phyloP scores from a whole-genome alignment of 176 grass and related monocot genomes.

The Cenchrus americanus region DNA sequence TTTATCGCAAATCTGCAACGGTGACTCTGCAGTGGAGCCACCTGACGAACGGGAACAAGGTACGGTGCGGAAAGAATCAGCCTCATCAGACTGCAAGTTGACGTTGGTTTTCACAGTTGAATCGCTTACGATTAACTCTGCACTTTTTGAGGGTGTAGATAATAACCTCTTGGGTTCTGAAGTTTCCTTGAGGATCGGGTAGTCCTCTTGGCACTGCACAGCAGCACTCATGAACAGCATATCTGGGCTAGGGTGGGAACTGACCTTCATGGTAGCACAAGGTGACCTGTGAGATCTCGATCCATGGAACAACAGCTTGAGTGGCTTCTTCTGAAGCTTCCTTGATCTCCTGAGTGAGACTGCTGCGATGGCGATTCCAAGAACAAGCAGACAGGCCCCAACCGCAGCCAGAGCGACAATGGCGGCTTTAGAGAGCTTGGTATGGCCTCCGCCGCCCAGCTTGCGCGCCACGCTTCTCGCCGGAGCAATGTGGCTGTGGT shows the following conservation, averaged over 20 bases:
- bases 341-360: slow-evolving; percentile 33
- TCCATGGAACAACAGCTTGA: slow-evolving; percentile 26
- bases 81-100: slow-evolving; percentile 53
- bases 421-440: neutral
- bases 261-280: slow-evolving; percentile 68
- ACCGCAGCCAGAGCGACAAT: slow-evolving; percentile 23
- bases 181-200: slow-evolving; percentile 11
- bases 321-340: slow-evolving; percentile 23
- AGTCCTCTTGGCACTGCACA: slow-evolving; percentile 51
- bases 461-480: neutral
- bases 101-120: slow-evolving; percentile 20
- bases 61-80: slow-evolving; percentile 67
- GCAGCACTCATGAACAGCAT: slow-evolving; percentile 59
- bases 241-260: slow-evolving; percentile 75
- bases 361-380: slow-evolving; percentile 24
- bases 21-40: slow-evolving; percentile 29
- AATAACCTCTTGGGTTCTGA: slow-evolving; percentile 36
- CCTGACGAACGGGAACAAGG: slow-evolving; percentile 29
- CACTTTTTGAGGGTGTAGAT: slow-evolving; percentile 24
- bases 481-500: neutral
- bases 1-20: slow-evolving; percentile 9
- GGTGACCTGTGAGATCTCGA: slow-evolving; percentile 48
- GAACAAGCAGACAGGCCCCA: slow-evolving; percentile 36
- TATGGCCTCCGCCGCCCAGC: slow-evolving; percentile 1
- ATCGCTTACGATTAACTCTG: slow-evolving; percentile 13